Percentiles rank a stretch among this genome's conserved stretches.
Evolutionary conservation across 2,329 filamentous ascomycete genomes (phyloP).

Genomic region (Tolypocladium endophyticum): DNA sequence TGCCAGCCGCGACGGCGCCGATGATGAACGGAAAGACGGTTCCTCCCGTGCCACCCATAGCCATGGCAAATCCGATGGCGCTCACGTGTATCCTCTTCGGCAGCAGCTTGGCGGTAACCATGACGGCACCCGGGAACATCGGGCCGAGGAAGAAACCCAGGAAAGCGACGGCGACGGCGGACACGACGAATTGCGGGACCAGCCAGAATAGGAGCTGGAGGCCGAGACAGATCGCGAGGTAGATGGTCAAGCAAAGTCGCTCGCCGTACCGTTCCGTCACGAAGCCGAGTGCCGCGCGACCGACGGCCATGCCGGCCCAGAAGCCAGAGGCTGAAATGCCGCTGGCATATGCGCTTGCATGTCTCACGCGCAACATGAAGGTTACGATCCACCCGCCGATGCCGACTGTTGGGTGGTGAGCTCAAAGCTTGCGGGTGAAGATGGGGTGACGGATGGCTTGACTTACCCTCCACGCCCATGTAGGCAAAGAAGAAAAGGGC

Average conservation of each 20-base stretch:
- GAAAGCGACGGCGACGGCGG: slow-evolving; percentile 52
- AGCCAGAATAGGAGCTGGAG: slow-evolving; percentile 49
- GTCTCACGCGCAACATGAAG: slow-evolving; percentile 65
- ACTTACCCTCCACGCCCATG: slow-evolving; percentile 54
- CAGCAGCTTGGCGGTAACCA: slow-evolving; percentile 60
- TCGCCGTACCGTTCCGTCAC: slow-evolving; percentile 60
- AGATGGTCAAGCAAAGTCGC: slow-evolving; percentile 46
- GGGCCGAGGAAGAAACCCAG: slow-evolving; percentile 69
- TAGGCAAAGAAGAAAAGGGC: slow-evolving; percentile 62
- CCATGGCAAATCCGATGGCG: slow-evolving; percentile 63
- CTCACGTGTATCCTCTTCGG: slow-evolving; percentile 60
- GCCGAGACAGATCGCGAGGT: slow-evolving; percentile 48
- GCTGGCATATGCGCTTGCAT: slow-evolving; percentile 54
- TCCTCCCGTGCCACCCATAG: slow-evolving; percentile 60
- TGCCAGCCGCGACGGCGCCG: neutral
- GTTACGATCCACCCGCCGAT: slow-evolving; percentile 72
- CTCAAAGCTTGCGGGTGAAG: neutral
- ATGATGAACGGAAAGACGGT: slow-evolving; percentile 38
- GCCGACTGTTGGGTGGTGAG: slow-evolving; percentile 29
- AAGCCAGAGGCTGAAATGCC: slow-evolving; percentile 66
- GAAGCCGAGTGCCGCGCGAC: slow-evolving; percentile 57
- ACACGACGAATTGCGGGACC: slow-evolving; percentile 49
- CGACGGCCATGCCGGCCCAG: slow-evolving; percentile 68
- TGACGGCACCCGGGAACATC: slow-evolving; percentile 60
- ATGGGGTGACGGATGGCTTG: neutral